phyloP scores from a whole-genome alignment of 176 grass and related monocot genomes.

The Carex pumila region DNA sequence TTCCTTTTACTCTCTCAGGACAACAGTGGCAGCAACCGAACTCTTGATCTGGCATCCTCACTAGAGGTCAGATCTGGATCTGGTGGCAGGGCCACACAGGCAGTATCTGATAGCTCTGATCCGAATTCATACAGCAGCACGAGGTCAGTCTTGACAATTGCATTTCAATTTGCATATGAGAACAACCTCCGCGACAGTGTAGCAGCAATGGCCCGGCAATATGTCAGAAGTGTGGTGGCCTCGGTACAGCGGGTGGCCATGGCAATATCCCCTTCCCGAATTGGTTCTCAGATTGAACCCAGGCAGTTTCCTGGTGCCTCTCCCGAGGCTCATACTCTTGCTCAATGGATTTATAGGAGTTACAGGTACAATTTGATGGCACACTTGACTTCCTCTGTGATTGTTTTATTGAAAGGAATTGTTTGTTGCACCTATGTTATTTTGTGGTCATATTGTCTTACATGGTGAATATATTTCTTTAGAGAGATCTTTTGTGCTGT shows the following conservation, averaged over 20 bases:
- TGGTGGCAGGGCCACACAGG: conserved; percentile 19
- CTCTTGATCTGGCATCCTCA: conserved; percentile 73
- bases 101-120: conserved; percentile 5
- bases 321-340: conserved; percentile 67
- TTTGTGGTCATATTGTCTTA: neutral
- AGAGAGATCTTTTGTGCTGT: neutral
- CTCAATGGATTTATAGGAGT: conserved; percentile 65
- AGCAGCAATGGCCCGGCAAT: conserved; percentile 68
- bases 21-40: conserved; percentile 33
- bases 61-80: conserved; percentile 83
- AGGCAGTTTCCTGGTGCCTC: conserved; percentile 49
- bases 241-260: conserved; percentile 93
- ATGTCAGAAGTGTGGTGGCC: conserved; percentile 70
- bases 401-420: neutral
- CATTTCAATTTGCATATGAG: conserved; percentile 90
- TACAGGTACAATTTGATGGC: conserved; percentile 43
- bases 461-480: neutral
- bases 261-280: conserved; percentile 59
- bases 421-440: neutral
- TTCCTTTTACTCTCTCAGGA: neutral
- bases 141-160: conserved; percentile 74
- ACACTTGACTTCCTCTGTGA: neutral
- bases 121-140: conserved; percentile 3
- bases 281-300: conserved; percentile 41
- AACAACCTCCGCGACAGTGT: conserved; percentile 76